Conservation (phyloP, 75 land plant genomes). For the Sequoia sempervirens region DNA sequence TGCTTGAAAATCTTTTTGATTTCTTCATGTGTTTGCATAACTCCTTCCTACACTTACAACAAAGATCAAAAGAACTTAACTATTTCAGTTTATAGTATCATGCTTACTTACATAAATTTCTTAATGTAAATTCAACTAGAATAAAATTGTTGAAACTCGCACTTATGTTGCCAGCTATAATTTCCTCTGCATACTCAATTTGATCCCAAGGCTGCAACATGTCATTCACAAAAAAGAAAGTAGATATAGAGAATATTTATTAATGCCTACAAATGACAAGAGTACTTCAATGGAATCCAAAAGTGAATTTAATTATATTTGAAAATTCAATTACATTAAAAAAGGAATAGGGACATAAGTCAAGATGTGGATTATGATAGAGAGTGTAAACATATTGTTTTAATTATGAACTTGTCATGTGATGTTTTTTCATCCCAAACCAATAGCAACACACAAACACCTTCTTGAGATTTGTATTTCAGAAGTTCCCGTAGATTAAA, state of each 20-base stretch:
- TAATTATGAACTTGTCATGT: conserved; percentile 50
- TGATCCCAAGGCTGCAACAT: neutral
- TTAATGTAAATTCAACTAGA: neutral
- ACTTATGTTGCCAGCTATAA: neutral
- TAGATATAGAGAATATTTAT: neutral
- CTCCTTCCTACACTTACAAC: conserved; percentile 58
- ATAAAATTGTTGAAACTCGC: neutral
- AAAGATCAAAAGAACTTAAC: neutral
- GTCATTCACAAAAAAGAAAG: neutral
- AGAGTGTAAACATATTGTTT: conserved; percentile 38
- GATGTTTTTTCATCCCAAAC: conserved; percentile 99
- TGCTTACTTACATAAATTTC: neutral
- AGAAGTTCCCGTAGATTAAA: conserved; percentile 77
- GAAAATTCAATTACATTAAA: neutral
- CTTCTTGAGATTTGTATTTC: conserved; percentile 80
- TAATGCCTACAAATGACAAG: neutral
- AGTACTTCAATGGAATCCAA: neutral
- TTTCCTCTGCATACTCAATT: neutral
- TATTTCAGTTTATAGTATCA: neutral
- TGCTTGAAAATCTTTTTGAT: conserved; percentile 72
- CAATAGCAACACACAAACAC: conserved; percentile 74
- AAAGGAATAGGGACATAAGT: neutral
- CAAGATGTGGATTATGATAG: neutral
- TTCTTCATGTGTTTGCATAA: conserved; percentile 88
- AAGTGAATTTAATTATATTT: neutral